Percentiles rank a stretch among this genome's conserved stretches.
Conservation (phyloP, 2,329 filamentous ascomycete species). For the Teratosphaeria nubilosa region DNA sequence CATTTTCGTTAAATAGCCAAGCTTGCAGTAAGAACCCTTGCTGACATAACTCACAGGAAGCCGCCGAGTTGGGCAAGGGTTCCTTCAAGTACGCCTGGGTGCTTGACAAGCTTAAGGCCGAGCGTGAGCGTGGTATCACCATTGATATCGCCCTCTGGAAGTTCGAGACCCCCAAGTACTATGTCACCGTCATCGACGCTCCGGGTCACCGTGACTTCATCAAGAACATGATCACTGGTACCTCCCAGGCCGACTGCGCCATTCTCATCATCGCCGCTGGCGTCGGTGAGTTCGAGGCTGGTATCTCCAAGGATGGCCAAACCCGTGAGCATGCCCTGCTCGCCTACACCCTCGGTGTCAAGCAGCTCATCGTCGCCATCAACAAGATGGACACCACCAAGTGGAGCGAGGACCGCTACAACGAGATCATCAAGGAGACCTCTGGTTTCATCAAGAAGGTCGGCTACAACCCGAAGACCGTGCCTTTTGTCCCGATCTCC, state of each 20-base stretch:
- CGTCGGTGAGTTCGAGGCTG: slow-evolving; percentile 99
- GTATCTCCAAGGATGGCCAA: slow-evolving; percentile 99
- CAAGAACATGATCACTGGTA: slow-evolving; percentile 99
- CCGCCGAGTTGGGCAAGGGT: slow-evolving; percentile 97
- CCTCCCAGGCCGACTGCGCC: slow-evolving; percentile 98
- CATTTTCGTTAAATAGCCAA: neutral
- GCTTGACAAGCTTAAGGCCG: slow-evolving; percentile 99
- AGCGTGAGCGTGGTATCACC: slow-evolving; percentile 99
- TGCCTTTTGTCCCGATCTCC: slow-evolving; percentile 99
- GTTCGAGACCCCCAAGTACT: slow-evolving; percentile 85
- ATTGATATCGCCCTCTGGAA: slow-evolving; percentile 99
- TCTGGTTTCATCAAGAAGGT: slow-evolving; percentile 99
- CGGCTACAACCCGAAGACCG: slow-evolving; percentile 98
- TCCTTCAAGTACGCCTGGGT: slow-evolving; percentile 99
- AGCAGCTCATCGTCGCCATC: slow-evolving; percentile 99
- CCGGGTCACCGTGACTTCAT: slow-evolving; percentile 99
- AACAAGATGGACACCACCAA: slow-evolving; percentile 99
- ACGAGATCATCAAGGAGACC: slow-evolving; percentile 99
- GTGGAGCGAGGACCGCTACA: slow-evolving; percentile 92
- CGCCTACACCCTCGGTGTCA: slow-evolving; percentile 99
- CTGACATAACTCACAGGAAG: slow-evolving; percentile 56
- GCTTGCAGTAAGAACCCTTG: slow-evolving; percentile 15
- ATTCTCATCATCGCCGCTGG: slow-evolving; percentile 99
- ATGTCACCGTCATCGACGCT: slow-evolving; percentile 91
- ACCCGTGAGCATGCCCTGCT: slow-evolving; percentile 99